phyloP scores from a whole-genome alignment of 1,139 yeast species.

The Protomyces inundatus region DNA sequence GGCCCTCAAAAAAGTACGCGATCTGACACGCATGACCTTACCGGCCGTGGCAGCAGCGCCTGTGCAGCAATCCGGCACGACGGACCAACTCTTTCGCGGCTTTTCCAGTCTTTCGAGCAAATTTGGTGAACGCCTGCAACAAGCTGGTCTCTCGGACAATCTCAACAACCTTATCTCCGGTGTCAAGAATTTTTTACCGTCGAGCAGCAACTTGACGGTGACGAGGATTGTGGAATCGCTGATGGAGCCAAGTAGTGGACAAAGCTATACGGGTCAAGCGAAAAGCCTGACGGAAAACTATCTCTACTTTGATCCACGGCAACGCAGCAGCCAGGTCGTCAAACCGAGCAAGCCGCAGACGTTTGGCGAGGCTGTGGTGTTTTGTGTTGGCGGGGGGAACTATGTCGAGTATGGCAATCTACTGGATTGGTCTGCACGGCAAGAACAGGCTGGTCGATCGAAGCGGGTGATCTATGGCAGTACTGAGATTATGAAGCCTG shows the following conservation, averaged over 20 bases:
- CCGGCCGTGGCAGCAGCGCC: slow-evolving; percentile 40
- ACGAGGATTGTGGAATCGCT: slow-evolving; percentile 87
- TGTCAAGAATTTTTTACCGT: slow-evolving; percentile 80
- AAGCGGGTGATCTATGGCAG: slow-evolving; percentile 74
- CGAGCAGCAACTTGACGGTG: slow-evolving; percentile 77
- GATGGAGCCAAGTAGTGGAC: slow-evolving; percentile 15
- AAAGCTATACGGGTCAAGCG: slow-evolving; percentile 13
- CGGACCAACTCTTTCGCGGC: slow-evolving; percentile 53
- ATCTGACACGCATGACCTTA: slow-evolving; percentile 62
- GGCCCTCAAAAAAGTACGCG: slow-evolving; percentile 72
- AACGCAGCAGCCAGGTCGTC: slow-evolving; percentile 52
- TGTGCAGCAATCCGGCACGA: slow-evolving; percentile 29
- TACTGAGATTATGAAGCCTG: slow-evolving; percentile 73
- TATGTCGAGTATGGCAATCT: slow-evolving; percentile 88
- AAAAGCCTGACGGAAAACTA: slow-evolving; percentile 66
- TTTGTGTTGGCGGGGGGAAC: slow-evolving; percentile 95
- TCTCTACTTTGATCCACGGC: slow-evolving; percentile 79
- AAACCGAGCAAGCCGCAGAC: slow-evolving; percentile 51
- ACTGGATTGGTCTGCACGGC: slow-evolving; percentile 71
- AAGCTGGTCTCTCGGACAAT: slow-evolving; percentile 68
- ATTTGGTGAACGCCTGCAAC: slow-evolving; percentile 47
- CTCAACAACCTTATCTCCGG: slow-evolving; percentile 85
- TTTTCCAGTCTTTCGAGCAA: slow-evolving; percentile 51
- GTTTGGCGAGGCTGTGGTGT: slow-evolving; percentile 80
- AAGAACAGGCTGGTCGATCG: slow-evolving; percentile 33